These are phyloP conservation scores for Saturnispora kantuleensis DNA, from an alignment of 805 yeast species.

Conservation along the genomic window DNA sequence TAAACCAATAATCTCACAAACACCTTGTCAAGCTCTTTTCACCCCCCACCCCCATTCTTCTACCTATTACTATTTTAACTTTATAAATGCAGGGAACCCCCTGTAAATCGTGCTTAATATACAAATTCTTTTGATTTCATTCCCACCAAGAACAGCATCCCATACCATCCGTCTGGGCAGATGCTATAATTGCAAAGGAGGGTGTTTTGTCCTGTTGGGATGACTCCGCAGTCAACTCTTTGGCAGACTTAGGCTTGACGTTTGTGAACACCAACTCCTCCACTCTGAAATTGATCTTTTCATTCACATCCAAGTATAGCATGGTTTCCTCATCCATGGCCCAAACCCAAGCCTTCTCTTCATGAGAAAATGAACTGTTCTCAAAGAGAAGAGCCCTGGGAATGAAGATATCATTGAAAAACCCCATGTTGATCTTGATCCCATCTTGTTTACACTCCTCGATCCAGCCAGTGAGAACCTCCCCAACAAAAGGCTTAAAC, in stretches of 20 bases:
- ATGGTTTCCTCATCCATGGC: constrained; percentile 57
- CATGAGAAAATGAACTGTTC: constrained; percentile 29
- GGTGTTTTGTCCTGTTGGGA: constrained; percentile 39
- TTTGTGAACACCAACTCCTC: constrained; percentile 83
- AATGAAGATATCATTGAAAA: constrained; percentile 86
- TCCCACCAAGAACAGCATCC: constrained; percentile 98
- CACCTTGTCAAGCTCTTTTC: too few species aligned
- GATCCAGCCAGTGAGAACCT: constrained; percentile 86
- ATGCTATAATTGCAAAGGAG: constrained; percentile 76
- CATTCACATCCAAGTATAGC: constrained; percentile 80
- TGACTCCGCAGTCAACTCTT: constrained; percentile 15
- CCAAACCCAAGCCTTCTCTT: constrained; percentile 97
- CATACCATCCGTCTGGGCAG: constrained; percentile 95
- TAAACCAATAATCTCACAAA: too few species aligned
- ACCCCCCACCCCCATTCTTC: too few species aligned
- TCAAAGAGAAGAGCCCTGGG: constrained; percentile 81
- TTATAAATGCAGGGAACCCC: too few species aligned
- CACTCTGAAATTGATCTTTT: constrained; percentile 81
- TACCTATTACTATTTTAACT: too few species aligned
- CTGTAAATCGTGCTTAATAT: too few species aligned
- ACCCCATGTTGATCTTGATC: constrained; percentile 71
- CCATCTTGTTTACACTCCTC: constrained; percentile 84
- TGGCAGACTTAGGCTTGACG: constrained; percentile 67
- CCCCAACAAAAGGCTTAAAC: constrained; percentile 93
- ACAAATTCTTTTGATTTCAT: constrained; percentile 18